phyloP scores from a whole-genome alignment of 139 green algal genomes.

The Gonium pectorale region DNA sequence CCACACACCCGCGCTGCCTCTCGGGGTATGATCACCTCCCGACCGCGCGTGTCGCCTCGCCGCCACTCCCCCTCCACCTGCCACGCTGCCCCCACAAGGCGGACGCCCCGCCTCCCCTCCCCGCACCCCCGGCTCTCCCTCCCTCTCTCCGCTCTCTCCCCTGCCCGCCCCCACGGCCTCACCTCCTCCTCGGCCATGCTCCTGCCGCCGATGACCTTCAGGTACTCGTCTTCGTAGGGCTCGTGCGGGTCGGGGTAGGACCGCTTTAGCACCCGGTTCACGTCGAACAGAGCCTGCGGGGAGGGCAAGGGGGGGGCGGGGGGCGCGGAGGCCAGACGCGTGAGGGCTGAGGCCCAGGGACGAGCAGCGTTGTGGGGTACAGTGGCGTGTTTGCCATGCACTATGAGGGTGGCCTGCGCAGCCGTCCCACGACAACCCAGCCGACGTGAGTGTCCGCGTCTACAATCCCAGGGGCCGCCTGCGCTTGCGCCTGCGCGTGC shows the following conservation, averaged over 20 bases:
- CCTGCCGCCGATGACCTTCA: slow-evolving; percentile 11
- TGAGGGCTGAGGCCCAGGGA: too few relatives aligned
- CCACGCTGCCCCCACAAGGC: neutral
- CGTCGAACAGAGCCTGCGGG: slow-evolving; percentile 58
- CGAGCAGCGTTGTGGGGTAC: too few relatives aligned
- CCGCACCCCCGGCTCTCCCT: too few relatives aligned
- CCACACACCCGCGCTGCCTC: neutral
- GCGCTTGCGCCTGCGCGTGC: too few relatives aligned
- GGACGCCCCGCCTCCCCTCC: neutral
- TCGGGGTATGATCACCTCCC: neutral
- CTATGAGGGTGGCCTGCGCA: too few relatives aligned
- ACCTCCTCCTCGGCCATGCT: neutral
- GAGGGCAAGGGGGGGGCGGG: too few relatives aligned
- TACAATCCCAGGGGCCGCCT: too few relatives aligned
- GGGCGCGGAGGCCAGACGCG: too few relatives aligned
- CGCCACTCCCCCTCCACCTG: neutral
- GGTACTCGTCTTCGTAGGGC: slow-evolving; percentile 37
- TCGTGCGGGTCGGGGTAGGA: slow-evolving; percentile 17
- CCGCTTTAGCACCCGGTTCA: slow-evolving; percentile 45
- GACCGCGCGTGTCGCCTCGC: too few relatives aligned
- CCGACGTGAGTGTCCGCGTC: too few relatives aligned
- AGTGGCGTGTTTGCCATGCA: too few relatives aligned
- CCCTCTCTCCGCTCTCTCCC: neutral
- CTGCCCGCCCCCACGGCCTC: neutral
- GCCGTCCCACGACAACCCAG: too few relatives aligned